Evolutionary conservation across 2,329 filamentous ascomycete species (phyloP).

Genomic region (Metarhizium anisopliae): DNA sequence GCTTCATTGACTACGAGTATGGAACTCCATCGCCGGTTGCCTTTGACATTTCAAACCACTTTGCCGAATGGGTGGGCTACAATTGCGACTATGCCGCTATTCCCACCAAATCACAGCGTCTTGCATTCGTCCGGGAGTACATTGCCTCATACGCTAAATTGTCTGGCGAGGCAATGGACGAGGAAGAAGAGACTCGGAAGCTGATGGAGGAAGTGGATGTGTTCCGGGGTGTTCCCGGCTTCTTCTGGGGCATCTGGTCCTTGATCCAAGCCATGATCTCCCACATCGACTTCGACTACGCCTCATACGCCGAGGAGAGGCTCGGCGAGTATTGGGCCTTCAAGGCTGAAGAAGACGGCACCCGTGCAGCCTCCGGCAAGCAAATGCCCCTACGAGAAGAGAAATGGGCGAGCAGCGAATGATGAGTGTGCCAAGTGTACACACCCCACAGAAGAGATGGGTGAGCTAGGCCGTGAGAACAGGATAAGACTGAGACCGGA

Average conservation of each 20-base stretch:
- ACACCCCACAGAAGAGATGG: conserved; percentile 3
- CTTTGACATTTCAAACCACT: conserved; percentile 96
- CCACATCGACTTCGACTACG: conserved; percentile 95
- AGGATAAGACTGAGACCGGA: background rate
- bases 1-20: conserved; percentile 98
- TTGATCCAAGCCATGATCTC: conserved; percentile 91
- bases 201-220: conserved; percentile 75
- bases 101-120: conserved; percentile 67
- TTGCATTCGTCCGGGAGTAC: conserved; percentile 77
- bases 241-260: conserved; percentile 91
- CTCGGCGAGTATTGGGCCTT: conserved; percentile 90
- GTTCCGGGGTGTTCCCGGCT: conserved; percentile 82
- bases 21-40: conserved; percentile 87
- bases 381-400: conserved; percentile 67
- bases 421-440: conserved; percentile 5
- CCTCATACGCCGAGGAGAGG: conserved; percentile 76
- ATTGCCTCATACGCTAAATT: conserved; percentile 61
- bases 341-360: conserved; percentile 65
- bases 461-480: conserved; percentile 1
- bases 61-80: conserved; percentile 96
- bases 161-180: conserved; percentile 33
- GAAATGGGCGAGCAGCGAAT: conserved; percentile 54
- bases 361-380: conserved; percentile 39
- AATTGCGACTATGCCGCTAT: conserved; percentile 84
- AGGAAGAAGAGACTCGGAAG: conserved; percentile 55